Evolutionary conservation across 768 basidiomycete genomes (phyloP), one percentile per base, ranked within the genome.

Genomic region (Tricholoma furcatifolium): DNA sequence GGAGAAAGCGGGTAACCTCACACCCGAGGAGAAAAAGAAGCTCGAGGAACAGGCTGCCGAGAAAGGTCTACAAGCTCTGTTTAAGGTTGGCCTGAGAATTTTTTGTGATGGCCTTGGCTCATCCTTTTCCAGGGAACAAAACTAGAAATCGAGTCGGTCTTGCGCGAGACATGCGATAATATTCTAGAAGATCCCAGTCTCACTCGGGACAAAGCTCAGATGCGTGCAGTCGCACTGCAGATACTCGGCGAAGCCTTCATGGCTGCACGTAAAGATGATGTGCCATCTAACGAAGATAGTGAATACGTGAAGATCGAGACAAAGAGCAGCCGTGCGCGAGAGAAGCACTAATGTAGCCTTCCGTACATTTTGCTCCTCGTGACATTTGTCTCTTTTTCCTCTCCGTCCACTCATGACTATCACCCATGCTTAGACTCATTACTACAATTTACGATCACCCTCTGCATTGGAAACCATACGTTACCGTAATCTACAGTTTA

Each of bases 1-100:
- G 0, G 93, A 95, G 67, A 86, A 87, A 63, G 84, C 87, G 2
- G 93, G 93, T 1, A 90, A 86, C 53, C 70, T 93, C 36, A 75
- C 73, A 24, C 82, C 86, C 0, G 92, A 93, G 39, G 90, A 93
- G 70, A 87, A 83, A 71, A 84, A 80, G 65, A 81, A 84, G 51
- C 72, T 96, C 1, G 93, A 96, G 64, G 93, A 95, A 60, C 89
- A 93, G 62, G 93, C 93, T 1, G 93, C 93, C 0, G 93, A 95
- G 74, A 95, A 94, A 67, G 93, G 91, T 11, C 67, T 95, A 1
- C 90, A 93, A 60, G 91, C 93, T 1, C 71, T 95, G 27, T 95
- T 95, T 80, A 95, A 94, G 78, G 91, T 87, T 45, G 23, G 61
- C 47, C 31, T n/a, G 4, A 3, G 23, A 17, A 9, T 21, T 50